A percentile compares a stretch with the other conserved stretches of the same genome.
Conservation (phyloP, 1,284 basidiomycete genomes). For the Jaminaea rosea region DNA sequence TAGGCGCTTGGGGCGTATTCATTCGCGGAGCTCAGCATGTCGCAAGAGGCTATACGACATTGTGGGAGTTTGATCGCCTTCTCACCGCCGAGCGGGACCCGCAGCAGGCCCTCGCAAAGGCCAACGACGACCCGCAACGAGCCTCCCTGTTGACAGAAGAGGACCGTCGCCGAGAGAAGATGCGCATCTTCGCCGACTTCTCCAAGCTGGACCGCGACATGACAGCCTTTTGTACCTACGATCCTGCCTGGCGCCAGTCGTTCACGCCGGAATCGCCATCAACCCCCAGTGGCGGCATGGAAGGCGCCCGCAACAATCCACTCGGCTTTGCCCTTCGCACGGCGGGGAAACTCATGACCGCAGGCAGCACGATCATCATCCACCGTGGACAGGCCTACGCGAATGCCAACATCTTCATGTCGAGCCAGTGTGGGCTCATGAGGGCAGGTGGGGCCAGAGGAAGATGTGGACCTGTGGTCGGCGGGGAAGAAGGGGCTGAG, state of each 20-base stretch:
- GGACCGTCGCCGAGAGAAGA: constrained; percentile 14
- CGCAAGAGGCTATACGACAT: constrained; percentile 21
- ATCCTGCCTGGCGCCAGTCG: constrained; percentile 23
- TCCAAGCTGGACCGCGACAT: constrained; percentile 30
- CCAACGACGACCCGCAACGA: constrained; percentile 16
- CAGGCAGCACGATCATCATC: constrained; percentile 30
- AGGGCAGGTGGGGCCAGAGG: not conserved
- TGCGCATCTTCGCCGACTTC: constrained; percentile 31
- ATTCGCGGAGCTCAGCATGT: constrained; percentile 34
- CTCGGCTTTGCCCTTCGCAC: constrained; percentile 15
- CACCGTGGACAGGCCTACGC: constrained; percentile 35
- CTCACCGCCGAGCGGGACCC: too few species aligned
- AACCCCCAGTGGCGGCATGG: not conserved
- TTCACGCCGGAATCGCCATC: not conserved
- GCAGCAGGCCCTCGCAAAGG: too few species aligned
- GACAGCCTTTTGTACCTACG: constrained; percentile 24
- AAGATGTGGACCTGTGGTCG: too few species aligned
- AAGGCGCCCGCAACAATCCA: too few species aligned
- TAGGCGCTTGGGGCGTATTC: constrained; percentile 27
- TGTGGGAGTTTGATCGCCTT: constrained; percentile 28
- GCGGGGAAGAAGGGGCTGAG: too few species aligned
- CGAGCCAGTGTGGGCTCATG: constrained; percentile 26
- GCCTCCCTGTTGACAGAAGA: constrained; percentile 14
- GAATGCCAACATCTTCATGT: constrained; percentile 33
- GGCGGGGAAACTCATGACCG: constrained; percentile 36